These are phyloP conservation scores for Yamadazyma pseudoaaseri DNA, from an alignment of 1,139 yeast species.

Conservation along the genomic window DNA sequence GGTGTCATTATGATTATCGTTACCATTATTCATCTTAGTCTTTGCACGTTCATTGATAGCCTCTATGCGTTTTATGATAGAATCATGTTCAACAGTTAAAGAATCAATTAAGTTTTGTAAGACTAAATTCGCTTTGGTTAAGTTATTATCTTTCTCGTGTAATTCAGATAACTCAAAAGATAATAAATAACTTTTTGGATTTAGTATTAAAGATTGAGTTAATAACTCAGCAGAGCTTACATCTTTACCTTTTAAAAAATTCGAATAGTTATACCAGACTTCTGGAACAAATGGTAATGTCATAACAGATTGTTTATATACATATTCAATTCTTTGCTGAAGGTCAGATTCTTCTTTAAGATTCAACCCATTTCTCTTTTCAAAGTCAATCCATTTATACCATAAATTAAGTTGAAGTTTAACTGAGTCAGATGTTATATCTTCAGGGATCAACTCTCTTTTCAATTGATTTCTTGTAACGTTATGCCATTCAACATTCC, in stretches of 20 bases:
- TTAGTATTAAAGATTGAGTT: conserved; percentile 56
- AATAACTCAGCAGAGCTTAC: conserved; percentile 39
- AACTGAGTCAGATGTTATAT: conserved; percentile 15
- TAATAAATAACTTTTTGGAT: conserved; percentile 70
- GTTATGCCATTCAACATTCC: conserved; percentile 69
- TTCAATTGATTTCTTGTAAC: conserved; percentile 45
- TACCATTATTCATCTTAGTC: conserved; percentile 5
- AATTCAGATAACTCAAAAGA: conserved; percentile 68
- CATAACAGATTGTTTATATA: conserved; percentile 70
- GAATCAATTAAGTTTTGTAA: conserved; percentile 50
- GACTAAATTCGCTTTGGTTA: conserved; percentile 50
- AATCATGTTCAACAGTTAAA: conserved; percentile 33
- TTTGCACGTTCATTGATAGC: conserved; percentile 20
- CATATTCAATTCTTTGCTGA: conserved; percentile 65
- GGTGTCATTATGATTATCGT: conserved; percentile 2
- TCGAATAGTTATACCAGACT: conserved; percentile 71
- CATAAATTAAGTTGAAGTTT: conserved; percentile 52
- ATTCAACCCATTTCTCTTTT: conserved; percentile 66
- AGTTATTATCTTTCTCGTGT: conserved; percentile 58
- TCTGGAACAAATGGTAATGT: conserved; percentile 74
- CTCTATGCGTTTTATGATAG: conserved; percentile 22
- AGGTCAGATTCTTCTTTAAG: conserved; percentile 48
- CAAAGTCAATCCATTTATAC: conserved; percentile 81
- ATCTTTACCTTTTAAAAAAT: conserved; percentile 26
- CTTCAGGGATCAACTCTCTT: conserved; percentile 37